These are phyloP conservation scores for Debaryomyces prosopidis DNA, from an alignment of 805 yeast species.

Conservation along the genomic window DNA sequence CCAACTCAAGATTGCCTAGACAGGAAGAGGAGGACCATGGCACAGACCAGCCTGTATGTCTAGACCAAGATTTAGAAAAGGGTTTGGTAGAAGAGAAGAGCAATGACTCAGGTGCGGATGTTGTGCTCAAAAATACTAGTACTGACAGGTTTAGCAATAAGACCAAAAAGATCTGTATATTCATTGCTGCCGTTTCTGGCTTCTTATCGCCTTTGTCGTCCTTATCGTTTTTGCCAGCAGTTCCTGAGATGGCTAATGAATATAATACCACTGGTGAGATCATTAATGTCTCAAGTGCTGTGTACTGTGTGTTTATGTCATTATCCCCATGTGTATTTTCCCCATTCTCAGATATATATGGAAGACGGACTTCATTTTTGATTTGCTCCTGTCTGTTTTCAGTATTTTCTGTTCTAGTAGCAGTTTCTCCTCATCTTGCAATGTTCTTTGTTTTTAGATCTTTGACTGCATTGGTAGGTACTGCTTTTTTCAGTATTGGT, in stretches of 20 bases:
- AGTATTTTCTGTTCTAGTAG: constrained; percentile 30
- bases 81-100: background rate
- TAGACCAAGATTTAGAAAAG: background rate
- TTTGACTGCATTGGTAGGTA: constrained; percentile 52
- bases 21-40: background rate
- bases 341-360: constrained; percentile 55
- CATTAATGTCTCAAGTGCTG: constrained; percentile 51
- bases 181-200: constrained; percentile 24
- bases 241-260: constrained; percentile 46
- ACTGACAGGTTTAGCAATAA: constrained; percentile 2
- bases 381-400: constrained; percentile 34
- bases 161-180: constrained; percentile 4
- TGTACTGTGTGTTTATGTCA: constrained; percentile 53
- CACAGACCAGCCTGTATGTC: background rate
- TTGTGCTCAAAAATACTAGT: background rate
- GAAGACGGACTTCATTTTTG: constrained; percentile 47
- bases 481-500: constrained; percentile 55
- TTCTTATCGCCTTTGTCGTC: constrained; percentile 47
- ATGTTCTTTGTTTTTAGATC: constrained; percentile 56
- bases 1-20: background rate
- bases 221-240: constrained; percentile 52
- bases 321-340: constrained; percentile 50
- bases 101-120: background rate
- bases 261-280: constrained; percentile 48
- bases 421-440: constrained; percentile 50